Evolutionary conservation across 139 green algal genomes (phyloP).

Genomic region (Coelastrella sp.): DNA sequence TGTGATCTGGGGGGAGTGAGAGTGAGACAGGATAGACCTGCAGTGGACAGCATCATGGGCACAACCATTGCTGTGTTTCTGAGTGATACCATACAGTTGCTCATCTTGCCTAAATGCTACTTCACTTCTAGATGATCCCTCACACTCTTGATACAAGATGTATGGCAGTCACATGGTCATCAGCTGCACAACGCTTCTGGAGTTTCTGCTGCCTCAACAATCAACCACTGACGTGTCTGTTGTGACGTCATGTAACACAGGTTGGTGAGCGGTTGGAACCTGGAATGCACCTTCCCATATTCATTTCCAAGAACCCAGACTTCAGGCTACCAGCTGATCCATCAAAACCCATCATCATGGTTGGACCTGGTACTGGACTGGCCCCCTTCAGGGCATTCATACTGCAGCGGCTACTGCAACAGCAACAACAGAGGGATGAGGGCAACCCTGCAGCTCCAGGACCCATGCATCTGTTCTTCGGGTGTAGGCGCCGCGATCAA

Average conservation of each 20-base stretch:
- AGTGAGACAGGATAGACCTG: too few species aligned
- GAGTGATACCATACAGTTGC: too few species aligned
- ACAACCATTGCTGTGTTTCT: too few species aligned
- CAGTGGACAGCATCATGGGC: too few species aligned
- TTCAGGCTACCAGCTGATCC: conserved; percentile 80
- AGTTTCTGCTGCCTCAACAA: too few species aligned
- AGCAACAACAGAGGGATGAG: neutral
- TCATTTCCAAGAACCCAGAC: conserved; percentile 88
- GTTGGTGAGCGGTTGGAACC: conserved; percentile 16
- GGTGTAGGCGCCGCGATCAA: conserved; percentile 83
- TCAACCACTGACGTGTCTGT: too few species aligned
- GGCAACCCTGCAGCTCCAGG: neutral
- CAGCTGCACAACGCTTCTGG: too few species aligned
- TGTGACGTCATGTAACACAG: neutral
- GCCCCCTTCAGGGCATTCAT: conserved; percentile 91
- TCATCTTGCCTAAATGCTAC: too few species aligned
- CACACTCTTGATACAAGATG: too few species aligned
- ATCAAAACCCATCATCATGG: conserved; percentile 90
- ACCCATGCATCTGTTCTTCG: conserved; percentile 87
- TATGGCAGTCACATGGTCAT: too few species aligned
- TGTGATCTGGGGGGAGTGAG: too few species aligned
- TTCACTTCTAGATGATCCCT: too few species aligned
- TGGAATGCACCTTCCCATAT: conserved; percentile 71
- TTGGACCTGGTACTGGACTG: conserved; percentile 92
- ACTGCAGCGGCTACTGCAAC: conserved; percentile 73